These are phyloP conservation scores for Suillus variegatus DNA, from an alignment of 768 basidiomycete genomes.

Conservation along the genomic window DNA sequence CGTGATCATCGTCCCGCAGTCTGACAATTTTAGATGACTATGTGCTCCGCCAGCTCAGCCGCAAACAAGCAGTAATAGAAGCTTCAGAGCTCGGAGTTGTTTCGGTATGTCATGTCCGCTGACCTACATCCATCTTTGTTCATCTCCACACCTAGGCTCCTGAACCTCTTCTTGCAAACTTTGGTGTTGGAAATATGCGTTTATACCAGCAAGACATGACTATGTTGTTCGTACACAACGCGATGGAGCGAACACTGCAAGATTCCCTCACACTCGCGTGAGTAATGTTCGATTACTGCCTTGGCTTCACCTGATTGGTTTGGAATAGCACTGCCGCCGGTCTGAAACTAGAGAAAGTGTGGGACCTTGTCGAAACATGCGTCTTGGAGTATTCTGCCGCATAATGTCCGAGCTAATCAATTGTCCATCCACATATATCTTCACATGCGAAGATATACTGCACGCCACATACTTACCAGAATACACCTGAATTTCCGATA, in stretches of 20 bases:
- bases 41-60: constrained; percentile 11
- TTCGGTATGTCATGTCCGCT: constrained; percentile 11
- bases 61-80: constrained; percentile 15
- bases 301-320: too few relatives aligned
- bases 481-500: too few relatives aligned
- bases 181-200: constrained; percentile 4
- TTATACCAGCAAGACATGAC: constrained; percentile 31
- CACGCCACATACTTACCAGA: too few relatives aligned
- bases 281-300: too few relatives aligned
- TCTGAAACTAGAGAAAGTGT: constrained; percentile 12
- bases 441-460: too few relatives aligned
- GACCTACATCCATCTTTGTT: neutral
- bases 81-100: constrained; percentile 14
- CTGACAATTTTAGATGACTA: too few relatives aligned
- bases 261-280: constrained; percentile 25
- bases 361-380: constrained; percentile 29
- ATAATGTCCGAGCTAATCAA: constrained; percentile 8
- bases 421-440: too few relatives aligned
- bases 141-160: constrained; percentile 27
- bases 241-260: constrained; percentile 32
- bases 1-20: too few relatives aligned
- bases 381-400: constrained; percentile 27
- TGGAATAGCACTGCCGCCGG: too few relatives aligned
- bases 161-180: constrained; percentile 14
- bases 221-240: constrained; percentile 33